phyloP scores from a whole-genome alignment of 345 rosid genomes.

The Melastoma malabathricum region DNA sequence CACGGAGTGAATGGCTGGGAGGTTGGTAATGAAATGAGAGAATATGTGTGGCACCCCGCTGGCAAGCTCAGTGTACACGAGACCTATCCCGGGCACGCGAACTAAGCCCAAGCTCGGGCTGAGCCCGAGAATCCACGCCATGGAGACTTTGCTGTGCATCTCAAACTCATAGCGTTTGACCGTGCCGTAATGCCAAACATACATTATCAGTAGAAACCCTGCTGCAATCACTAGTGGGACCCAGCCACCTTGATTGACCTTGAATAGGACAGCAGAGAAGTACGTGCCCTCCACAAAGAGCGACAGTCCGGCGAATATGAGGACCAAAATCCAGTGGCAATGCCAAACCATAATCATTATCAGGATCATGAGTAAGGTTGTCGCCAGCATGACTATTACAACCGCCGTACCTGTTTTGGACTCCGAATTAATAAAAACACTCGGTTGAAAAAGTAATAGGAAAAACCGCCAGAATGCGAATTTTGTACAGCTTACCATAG shows the following conservation, averaged over 20 bases:
- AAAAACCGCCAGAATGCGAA: not conserved
- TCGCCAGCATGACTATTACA: constrained; percentile 19
- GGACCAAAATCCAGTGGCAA: constrained; percentile 20
- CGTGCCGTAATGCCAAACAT: constrained; percentile 20
- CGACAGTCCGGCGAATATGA: constrained; percentile 10
- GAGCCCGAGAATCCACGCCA: constrained; percentile 21
- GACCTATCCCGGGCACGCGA: constrained; percentile 20
- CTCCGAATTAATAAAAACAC: not conserved
- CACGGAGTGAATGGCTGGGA: constrained; percentile 27
- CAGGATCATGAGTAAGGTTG: constrained; percentile 20
- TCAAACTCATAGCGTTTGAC: constrained; percentile 19
- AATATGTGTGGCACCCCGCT: constrained; percentile 27
- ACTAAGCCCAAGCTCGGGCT: constrained; percentile 23
- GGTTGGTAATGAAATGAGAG: constrained; percentile 21
- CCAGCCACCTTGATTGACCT: constrained; percentile 26
- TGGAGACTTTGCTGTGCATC: constrained; percentile 18
- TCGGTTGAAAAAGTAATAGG: constrained; percentile 1
- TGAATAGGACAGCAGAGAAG: constrained; percentile 20
- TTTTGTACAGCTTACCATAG: constrained; percentile 8
- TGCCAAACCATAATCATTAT: constrained; percentile 24
- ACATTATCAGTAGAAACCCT: constrained; percentile 14
- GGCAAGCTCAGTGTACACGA: constrained; percentile 18
- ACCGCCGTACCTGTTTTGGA: constrained; percentile 15
- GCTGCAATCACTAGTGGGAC: constrained; percentile 19
- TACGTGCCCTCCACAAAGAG: constrained; percentile 21